A percentile compares a stretch with the other conserved stretches of the same genome.
These are phyloP conservation scores for Curvularia sp. DNA, from an alignment of 2,329 filamentous ascomycete genomes.

Conservation along the genomic window DNA sequence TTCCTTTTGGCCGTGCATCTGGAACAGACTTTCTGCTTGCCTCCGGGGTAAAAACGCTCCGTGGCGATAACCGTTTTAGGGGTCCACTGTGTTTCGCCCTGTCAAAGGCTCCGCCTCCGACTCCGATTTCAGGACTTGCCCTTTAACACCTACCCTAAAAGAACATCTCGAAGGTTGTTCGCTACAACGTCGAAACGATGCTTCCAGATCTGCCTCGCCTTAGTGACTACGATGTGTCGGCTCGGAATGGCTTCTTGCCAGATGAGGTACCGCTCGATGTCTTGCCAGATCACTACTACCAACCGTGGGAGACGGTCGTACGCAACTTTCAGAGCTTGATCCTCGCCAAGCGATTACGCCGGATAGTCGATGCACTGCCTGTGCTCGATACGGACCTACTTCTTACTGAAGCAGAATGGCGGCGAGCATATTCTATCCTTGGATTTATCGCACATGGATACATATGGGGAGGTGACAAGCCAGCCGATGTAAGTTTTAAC, in stretches of 20 bases:
- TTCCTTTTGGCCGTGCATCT: neutral
- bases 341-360: conserved; percentile 81
- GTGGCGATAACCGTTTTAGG: conserved; percentile 14
- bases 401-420: conserved; percentile 87
- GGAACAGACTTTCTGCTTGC: neutral
- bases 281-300: conserved; percentile 89
- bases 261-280: conserved; percentile 77
- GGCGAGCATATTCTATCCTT: conserved; percentile 80
- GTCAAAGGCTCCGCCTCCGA: conserved; percentile 1
- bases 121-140: conserved; percentile 4
- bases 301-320: conserved; percentile 88
- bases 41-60: conserved; percentile 7
- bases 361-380: conserved; percentile 80
- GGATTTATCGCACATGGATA: conserved; percentile 84
- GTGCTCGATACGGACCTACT: conserved; percentile 83
- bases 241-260: conserved; percentile 86
- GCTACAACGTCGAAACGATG: conserved; percentile 40
- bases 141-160: neutral
- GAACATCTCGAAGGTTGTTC: neutral
- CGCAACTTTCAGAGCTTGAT: conserved; percentile 87
- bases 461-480: conserved; percentile 83
- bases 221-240: conserved; percentile 80
- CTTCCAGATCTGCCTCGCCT: conserved; percentile 58
- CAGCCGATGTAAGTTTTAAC: conserved; percentile 67
- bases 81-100: neutral